These are phyloP conservation scores for Abrus pulchellus DNA, from an alignment of 306 rosid species.

Conservation along the genomic window DNA sequence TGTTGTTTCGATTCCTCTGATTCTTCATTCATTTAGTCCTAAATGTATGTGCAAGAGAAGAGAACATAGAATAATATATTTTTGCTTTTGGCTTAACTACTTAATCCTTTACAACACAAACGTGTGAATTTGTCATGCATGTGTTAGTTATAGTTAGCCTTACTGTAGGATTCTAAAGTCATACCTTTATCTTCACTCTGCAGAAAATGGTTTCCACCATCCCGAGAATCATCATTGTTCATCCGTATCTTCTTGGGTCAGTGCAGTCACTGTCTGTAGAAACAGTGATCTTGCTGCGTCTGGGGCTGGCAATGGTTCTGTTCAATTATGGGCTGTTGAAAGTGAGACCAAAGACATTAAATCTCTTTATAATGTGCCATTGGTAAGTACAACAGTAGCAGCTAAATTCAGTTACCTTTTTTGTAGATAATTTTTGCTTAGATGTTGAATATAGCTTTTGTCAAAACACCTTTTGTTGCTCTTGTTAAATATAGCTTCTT, in stretches of 20 bases:
- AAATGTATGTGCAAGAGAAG: not conserved
- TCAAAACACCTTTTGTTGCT: not conserved
- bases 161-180: conserved; percentile 41
- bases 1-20: not conserved
- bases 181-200: conserved; percentile 44
- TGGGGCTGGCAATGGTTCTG: conserved; percentile 92
- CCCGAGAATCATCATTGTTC: conserved; percentile 54
- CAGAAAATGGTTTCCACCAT: conserved; percentile 73
- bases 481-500: conserved; percentile 15
- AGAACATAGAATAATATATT: not conserved
- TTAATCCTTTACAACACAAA: not conserved
- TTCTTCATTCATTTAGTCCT: not conserved
- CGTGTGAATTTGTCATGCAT: conserved; percentile 16
- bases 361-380: conserved; percentile 68
- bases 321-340: conserved; percentile 78
- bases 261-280: conserved; percentile 79
- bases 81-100: not conserved
- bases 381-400: conserved; percentile 70
- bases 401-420: conserved; percentile 13
- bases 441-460: conserved; percentile 21
- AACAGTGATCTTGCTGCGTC: conserved; percentile 95
- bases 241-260: conserved; percentile 82
- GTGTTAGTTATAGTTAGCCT: conserved; percentile 10
- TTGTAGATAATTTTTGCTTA: not conserved
- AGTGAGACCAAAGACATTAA: conserved; percentile 71